These are phyloP conservation scores for Endotrypanum monterogeii DNA, from an alignment of 208 protist species.

Conservation along the genomic window DNA sequence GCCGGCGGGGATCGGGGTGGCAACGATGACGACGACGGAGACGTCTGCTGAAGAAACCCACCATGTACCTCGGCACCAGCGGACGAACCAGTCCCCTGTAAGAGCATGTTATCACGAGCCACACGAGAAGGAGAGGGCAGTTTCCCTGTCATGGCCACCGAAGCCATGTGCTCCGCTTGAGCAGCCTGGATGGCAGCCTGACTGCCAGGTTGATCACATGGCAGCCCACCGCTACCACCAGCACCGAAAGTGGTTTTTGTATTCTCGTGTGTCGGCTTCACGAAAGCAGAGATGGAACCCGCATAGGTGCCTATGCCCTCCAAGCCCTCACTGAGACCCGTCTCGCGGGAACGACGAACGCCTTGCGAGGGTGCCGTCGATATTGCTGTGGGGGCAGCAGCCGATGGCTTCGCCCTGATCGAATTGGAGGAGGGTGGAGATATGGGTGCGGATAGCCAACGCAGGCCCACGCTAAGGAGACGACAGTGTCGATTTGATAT, in stretches of 20 bases:
- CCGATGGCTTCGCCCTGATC: not conserved
- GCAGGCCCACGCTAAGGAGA: not conserved
- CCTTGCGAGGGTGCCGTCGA: slow-evolving; percentile 22
- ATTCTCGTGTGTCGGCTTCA: slow-evolving; percentile 60
- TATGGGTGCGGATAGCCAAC: not conserved
- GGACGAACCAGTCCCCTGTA: not conserved
- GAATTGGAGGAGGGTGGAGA: not conserved
- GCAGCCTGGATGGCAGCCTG: slow-evolving; percentile 47
- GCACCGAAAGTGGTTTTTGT: slow-evolving; percentile 13
- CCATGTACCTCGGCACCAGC: not conserved
- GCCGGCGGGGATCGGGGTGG: slow-evolving; percentile 22
- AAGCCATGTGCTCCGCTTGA: slow-evolving; percentile 63
- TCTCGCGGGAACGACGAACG: slow-evolving; percentile 42
- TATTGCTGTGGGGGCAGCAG: slow-evolving; percentile 4
- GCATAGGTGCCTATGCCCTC: slow-evolving; percentile 72
- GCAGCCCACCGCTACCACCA: slow-evolving; percentile 32
- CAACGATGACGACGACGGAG: slow-evolving; percentile 14
- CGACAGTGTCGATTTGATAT: not conserved
- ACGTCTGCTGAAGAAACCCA: not conserved
- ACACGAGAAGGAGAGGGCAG: slow-evolving; percentile 48
- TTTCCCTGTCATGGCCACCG: slow-evolving; percentile 59
- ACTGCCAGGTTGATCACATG: slow-evolving; percentile 56
- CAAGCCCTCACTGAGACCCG: slow-evolving; percentile 64
- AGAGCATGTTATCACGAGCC: not conserved
- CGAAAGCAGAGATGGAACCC: slow-evolving; percentile 83